phyloP scores from a whole-genome alignment of 1,284 basidiomycete species.

The Ganoderma multipileum region DNA sequence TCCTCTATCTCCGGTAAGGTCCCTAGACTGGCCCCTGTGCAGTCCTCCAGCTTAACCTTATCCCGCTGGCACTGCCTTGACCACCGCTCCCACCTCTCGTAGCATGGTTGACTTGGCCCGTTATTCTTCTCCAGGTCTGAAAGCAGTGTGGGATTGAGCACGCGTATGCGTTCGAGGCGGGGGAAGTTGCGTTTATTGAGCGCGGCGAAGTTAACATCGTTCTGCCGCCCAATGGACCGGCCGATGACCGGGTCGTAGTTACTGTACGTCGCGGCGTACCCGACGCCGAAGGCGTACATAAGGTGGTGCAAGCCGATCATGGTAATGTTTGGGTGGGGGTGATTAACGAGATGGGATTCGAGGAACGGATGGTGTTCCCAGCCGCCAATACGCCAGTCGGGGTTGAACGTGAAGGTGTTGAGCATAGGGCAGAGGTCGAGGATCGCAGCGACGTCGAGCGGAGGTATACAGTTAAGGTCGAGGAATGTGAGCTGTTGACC shows the following conservation, averaged over 20 bases:
- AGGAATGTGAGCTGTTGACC: conserved; percentile 64
- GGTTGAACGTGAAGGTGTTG: conserved; percentile 69
- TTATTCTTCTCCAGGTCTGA: conserved; percentile 61
- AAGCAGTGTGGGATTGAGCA: conserved; percentile 61
- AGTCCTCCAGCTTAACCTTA: conserved; percentile 68
- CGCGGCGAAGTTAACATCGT: conserved; percentile 69
- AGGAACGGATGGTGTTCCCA: conserved; percentile 38
- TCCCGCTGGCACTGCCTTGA: conserved; percentile 56
- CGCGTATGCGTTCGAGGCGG: conserved; percentile 59
- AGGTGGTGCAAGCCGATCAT: conserved; percentile 76
- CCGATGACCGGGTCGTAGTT: conserved; percentile 51
- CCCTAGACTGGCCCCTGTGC: conserved; percentile 65
- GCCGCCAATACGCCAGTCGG: conserved; percentile 62
- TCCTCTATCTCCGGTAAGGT: conserved; percentile 57
- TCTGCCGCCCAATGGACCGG: conserved; percentile 57
- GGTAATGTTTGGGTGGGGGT: conserved; percentile 62
- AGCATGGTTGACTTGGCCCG: conserved; percentile 53
- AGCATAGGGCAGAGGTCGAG: conserved; percentile 69
- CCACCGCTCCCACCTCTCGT: conserved; percentile 75
- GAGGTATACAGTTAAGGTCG: conserved; percentile 64
- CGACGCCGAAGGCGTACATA: conserved; percentile 71
- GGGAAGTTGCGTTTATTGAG: conserved; percentile 66
- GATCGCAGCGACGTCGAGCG: conserved; percentile 59
- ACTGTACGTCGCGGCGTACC: conserved; percentile 49
- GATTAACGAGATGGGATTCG: conserved; percentile 48